Conservation (phyloP, 768 basidiomycete genomes). For the Suillus fuscotomentosus region DNA sequence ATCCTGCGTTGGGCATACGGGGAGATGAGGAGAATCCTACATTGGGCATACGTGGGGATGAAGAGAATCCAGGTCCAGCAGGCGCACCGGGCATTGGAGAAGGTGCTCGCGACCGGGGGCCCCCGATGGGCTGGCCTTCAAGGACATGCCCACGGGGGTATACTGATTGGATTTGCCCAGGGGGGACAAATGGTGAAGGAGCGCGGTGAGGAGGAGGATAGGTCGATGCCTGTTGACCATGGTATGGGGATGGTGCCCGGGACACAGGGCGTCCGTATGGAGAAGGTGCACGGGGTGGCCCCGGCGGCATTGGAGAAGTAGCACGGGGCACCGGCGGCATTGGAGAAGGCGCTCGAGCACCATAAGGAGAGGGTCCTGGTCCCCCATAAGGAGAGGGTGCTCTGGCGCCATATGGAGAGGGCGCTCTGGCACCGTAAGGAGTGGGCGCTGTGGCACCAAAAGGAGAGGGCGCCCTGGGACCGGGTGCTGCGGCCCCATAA, state of each 20-base stretch:
- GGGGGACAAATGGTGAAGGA: conserved; percentile 27
- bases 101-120: conserved; percentile 40
- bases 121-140: conserved; percentile 48
- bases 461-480: conserved; percentile 28
- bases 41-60: conserved; percentile 29
- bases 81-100: conserved; percentile 53
- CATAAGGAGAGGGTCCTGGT: conserved; percentile 27
- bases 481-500: neutral
- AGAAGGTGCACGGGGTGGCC: conserved; percentile 16
- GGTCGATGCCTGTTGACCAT: conserved; percentile 3
- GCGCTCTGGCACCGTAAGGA: conserved; percentile 22
- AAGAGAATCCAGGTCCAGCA: conserved; percentile 24
- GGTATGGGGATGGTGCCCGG: conserved; percentile 30
- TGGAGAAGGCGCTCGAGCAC: conserved; percentile 11
- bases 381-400: conserved; percentile 27
- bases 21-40: conserved; percentile 29
- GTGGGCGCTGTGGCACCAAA: conserved; percentile 25
- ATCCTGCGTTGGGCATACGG: conserved; percentile 25
- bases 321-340: conserved; percentile 26
- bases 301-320: conserved; percentile 31
- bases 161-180: conserved; percentile 24
- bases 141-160: conserved; percentile 59
- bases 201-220: conserved; percentile 18
- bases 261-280: conserved; percentile 18
- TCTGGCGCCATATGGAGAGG: conserved; percentile 26